Evolutionary conservation across 495 filamentous ascomycete species (phyloP).

Genomic region (Penicillium verhagenii): DNA sequence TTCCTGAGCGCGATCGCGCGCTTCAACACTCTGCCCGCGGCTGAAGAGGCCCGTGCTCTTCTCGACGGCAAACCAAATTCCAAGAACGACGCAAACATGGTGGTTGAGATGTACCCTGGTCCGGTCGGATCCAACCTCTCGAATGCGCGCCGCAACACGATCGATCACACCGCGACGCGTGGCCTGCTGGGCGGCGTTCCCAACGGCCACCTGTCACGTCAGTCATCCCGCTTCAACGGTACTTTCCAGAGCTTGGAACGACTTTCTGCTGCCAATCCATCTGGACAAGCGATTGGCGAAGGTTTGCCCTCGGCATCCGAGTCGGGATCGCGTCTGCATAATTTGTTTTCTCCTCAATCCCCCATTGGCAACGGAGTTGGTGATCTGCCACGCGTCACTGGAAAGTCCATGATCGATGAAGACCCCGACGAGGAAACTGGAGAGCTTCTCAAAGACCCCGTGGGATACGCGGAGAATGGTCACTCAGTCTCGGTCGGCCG

Average conservation of each 20-base stretch:
- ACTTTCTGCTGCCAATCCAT: conserved; percentile 62
- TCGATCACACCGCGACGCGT: conserved; percentile 55
- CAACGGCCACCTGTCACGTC: conserved; percentile 57
- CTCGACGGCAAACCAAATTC: conserved; percentile 79
- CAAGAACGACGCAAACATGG: conserved; percentile 71
- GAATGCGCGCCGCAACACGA: conserved; percentile 56
- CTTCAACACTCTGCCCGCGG: conserved; percentile 69
- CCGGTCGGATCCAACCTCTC: conserved; percentile 40
- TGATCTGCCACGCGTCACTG: conserved; percentile 67
- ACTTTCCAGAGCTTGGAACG: conserved; percentile 73
- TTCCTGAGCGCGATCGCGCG: conserved; percentile 72
- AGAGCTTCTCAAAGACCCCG: conserved; percentile 77
- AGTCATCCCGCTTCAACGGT: conserved; percentile 74
- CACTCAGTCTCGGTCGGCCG: conserved; percentile 51
- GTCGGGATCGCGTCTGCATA: conserved; percentile 62
- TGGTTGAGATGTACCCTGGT: conserved; percentile 67
- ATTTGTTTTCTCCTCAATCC: conserved; percentile 79
- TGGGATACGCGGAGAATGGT: conserved; percentile 80
- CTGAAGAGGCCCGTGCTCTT: conserved; percentile 71
- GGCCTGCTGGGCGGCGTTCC: conserved; percentile 54
- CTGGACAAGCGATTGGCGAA: conserved; percentile 51
- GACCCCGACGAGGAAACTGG: conserved; percentile 85
- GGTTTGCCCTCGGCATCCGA: conserved; percentile 61
- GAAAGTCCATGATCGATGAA: conserved; percentile 83
- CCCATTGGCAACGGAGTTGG: conserved; percentile 73